These are phyloP conservation scores for Licmophora abbreviata DNA, from an alignment of 108 stramenopile species.

Conservation along the genomic window DNA sequence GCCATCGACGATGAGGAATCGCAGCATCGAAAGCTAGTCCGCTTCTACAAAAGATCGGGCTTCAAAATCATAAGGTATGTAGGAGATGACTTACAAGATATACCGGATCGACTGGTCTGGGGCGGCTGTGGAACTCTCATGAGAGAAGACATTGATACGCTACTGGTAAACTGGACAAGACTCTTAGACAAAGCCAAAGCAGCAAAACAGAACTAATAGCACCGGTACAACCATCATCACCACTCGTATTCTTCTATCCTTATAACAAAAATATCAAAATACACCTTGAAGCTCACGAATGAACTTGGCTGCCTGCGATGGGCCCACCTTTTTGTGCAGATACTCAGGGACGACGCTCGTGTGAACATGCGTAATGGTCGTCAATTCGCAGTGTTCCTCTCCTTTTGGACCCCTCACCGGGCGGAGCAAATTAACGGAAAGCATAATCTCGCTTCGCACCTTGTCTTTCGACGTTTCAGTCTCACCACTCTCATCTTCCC, in stretches of 20 bases:
- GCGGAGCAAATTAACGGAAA: conserved; percentile 45
- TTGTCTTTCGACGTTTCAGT: conserved; percentile 11
- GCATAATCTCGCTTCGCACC: conserved; percentile 51
- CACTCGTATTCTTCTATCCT: too few relatives aligned
- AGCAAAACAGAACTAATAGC: too few relatives aligned
- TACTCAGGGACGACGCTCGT: conserved; percentile 48
- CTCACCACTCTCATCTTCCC: conserved; percentile 32
- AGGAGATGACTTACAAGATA: conserved; percentile 65
- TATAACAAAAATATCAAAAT: conserved; percentile 7
- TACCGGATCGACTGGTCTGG: conserved; percentile 82
- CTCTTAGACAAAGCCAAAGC: conserved; percentile 7
- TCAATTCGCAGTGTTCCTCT: conserved; percentile 34
- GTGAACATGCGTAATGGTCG: conserved; percentile 45
- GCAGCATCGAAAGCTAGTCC: conserved; percentile 71
- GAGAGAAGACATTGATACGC: conserved; percentile 40
- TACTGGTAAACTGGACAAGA: conserved; percentile 45
- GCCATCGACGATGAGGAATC: conserved; percentile 80
- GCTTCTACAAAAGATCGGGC: conserved; percentile 59
- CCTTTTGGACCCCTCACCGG: conserved; percentile 14
- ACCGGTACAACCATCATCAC: too few relatives aligned
- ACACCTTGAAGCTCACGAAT: conserved; percentile 42
- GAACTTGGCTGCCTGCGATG: conserved; percentile 38
- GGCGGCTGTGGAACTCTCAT: conserved; percentile 82
- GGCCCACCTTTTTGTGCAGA: conserved; percentile 35
- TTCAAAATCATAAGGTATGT: conserved; percentile 73